These are phyloP conservation scores for Mallotus japonicus DNA, from an alignment of 441 rosid genomes.

Conservation along the genomic window DNA sequence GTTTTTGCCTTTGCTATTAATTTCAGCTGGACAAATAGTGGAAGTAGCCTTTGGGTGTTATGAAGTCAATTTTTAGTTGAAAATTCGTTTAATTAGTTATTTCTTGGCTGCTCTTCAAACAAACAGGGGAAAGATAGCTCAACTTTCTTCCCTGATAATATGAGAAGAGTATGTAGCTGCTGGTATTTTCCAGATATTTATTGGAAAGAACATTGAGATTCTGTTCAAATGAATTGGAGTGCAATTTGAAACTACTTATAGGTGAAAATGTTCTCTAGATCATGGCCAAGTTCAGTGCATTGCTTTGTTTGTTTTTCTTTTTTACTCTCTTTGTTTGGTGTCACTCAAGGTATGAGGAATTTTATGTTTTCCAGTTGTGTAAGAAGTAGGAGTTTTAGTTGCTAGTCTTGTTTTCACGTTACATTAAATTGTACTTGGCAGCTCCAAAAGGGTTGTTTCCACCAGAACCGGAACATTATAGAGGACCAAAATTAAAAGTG, in stretches of 20 bases:
- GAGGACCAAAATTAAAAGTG: constrained; percentile 95
- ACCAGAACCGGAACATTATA: constrained; percentile 80
- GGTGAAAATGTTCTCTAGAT: not conserved
- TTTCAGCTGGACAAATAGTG: not conserved
- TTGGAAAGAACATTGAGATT: not conserved
- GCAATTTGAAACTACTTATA: not conserved
- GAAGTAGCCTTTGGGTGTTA: not conserved
- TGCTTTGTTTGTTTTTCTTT: not conserved
- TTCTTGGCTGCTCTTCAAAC: not conserved
- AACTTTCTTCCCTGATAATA: no score
- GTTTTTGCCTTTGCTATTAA: not conserved
- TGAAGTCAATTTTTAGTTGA: not conserved
- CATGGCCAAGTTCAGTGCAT: not conserved
- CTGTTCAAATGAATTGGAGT: not conserved
- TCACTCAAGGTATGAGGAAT: not conserved
- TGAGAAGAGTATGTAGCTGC: not conserved
- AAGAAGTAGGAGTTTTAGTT: constrained; percentile 1
- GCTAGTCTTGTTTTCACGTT: constrained; percentile 16
- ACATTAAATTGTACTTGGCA: constrained; percentile 38
- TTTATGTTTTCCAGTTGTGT: constrained; percentile 15
- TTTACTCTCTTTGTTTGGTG: not conserved
- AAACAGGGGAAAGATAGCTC: no score
- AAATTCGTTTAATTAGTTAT: not conserved
- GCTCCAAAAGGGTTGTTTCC: constrained; percentile 99
- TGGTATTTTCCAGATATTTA: not conserved